Base-by-base conservation (phyloP, 2,329 filamentous ascomycete species). In the Trichophyton benhamiae region DNA sequence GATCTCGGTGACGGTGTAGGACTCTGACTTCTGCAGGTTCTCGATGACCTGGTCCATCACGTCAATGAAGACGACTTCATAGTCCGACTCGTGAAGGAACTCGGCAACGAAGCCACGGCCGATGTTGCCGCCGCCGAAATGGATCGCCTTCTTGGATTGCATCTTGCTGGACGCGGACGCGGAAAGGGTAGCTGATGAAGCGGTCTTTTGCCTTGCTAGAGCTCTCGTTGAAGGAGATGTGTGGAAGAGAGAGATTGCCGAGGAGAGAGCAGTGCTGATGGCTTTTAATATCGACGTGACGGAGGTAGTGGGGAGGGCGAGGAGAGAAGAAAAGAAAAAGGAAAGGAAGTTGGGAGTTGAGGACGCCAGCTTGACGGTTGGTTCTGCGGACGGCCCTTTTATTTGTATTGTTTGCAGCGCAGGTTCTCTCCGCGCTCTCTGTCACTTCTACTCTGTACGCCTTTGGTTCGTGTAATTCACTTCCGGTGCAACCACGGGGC, bases 11-110 rank as follows among this genome's bases (percentile, higher is more conserved):
- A 99, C 92, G 66, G 87, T 86, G 82, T 97, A 99, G 13, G 84
- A 87, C 61, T 85, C 80, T 57, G 83, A 82, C 20, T 80, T 77
- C 73, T 97, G 90, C 67, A 99, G 83, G 60, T 82, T 77, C 69
- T 92, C 80, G 73, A 97, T 94, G 65, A 96, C 80, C 64, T 77
- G 78, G 73, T 92, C 90, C 77, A 91, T 86, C 67, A 99, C 91
- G 80, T 99, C 94, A 68, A 95, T 87, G 72, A 99, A 97, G 78
- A 97, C 82, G 70, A 99, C 92, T 72, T 96, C 89, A 74, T 91
- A 99, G 72, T 89, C 91, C 11, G 91, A 94, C 76, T 95, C 87
- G 80, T 96, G 89, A 46, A 97, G 84, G 78, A 96, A 94, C 77
- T 90, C 90, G 70, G 87, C 89, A 61, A 94, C 89, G 68, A 94